phyloP scores from a whole-genome alignment of 306 rosid genomes.

The Glycine tomentella region DNA sequence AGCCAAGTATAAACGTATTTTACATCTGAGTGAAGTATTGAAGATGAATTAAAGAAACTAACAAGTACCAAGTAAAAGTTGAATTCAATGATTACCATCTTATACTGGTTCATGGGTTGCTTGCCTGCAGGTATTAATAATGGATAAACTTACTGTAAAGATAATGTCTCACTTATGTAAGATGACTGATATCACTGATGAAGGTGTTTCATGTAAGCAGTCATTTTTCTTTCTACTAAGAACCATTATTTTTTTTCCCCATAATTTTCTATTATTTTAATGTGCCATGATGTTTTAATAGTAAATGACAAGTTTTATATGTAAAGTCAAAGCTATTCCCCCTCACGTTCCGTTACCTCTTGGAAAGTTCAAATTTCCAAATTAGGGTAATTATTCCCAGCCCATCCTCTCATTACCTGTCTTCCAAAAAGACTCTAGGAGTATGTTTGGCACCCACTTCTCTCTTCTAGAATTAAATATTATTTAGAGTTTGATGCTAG shows the following conservation, averaged over 20 bases:
- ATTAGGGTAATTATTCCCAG: too few relatives aligned
- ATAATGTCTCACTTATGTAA: slow-evolving; percentile 96
- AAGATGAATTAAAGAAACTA: slow-evolving; percentile 34
- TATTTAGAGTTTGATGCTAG: neutral
- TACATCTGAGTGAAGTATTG: slow-evolving; percentile 37
- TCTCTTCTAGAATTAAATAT: neutral
- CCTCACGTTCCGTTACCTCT: neutral
- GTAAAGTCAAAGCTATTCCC: neutral
- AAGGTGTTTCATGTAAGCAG: slow-evolving; percentile 91
- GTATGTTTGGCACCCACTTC: neutral
- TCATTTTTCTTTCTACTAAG: neutral
- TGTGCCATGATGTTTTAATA: slow-evolving; percentile 14
- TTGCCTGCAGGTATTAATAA: slow-evolving; percentile 83
- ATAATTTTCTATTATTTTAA: slow-evolving; percentile 30
- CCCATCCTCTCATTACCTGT: too few relatives aligned
- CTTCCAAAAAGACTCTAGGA: neutral
- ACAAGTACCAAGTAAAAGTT: slow-evolving; percentile 15
- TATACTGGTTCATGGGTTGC: slow-evolving; percentile 41
- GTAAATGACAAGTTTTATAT: neutral
- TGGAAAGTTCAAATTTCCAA: neutral
- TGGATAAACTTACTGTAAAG: slow-evolving; percentile 96
- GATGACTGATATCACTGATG: slow-evolving; percentile 97
- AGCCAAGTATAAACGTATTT: slow-evolving; percentile 28
- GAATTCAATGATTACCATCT: slow-evolving; percentile 31
- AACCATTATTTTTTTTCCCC: neutral